Percentiles rank a stretch among this genome's conserved stretches.
Conservation (phyloP, 2,329 filamentous ascomycete genomes). For the Epichloe hybrida region DNA sequence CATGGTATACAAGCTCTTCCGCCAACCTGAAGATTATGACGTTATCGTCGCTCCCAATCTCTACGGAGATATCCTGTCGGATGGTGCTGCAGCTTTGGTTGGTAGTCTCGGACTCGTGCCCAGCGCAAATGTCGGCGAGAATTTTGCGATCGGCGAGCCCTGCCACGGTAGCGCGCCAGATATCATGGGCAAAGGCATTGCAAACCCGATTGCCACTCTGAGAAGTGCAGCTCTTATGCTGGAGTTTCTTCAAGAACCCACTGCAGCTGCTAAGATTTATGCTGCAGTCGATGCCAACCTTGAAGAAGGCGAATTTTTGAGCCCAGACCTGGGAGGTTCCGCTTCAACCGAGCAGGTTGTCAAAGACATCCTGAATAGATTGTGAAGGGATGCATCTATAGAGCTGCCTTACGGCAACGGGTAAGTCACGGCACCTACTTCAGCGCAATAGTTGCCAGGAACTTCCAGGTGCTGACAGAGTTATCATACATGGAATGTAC, state of each 20-base stretch:
- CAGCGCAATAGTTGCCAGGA: too few species aligned
- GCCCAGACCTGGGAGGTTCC: slow-evolving; percentile 79
- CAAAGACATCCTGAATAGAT: slow-evolving; percentile 68
- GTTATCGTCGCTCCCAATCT: slow-evolving; percentile 96
- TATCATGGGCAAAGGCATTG: slow-evolving; percentile 83
- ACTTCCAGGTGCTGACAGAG: not conserved
- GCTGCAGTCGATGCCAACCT: slow-evolving; percentile 82
- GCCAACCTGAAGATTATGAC: slow-evolving; percentile 87
- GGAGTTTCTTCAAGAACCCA: slow-evolving; percentile 81
- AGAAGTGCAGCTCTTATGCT: slow-evolving; percentile 88
- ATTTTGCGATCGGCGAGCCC: slow-evolving; percentile 92
- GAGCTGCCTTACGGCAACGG: not conserved
- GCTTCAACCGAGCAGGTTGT: slow-evolving; percentile 79
- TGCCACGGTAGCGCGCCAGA: slow-evolving; percentile 95
- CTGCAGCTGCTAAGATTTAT: slow-evolving; percentile 81
- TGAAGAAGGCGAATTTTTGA: slow-evolving; percentile 68
- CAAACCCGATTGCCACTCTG: slow-evolving; percentile 92
- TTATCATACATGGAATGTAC: too few species aligned
- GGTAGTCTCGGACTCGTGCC: slow-evolving; percentile 87
- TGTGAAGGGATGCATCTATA: slow-evolving; percentile 35
- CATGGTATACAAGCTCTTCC: slow-evolving; percentile 99
- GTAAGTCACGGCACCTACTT: not conserved
- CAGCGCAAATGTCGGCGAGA: slow-evolving; percentile 85
- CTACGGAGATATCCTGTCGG: slow-evolving; percentile 92
- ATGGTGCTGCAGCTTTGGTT: slow-evolving; percentile 87